Evolutionary conservation across 2,329 filamentous ascomycete species (phyloP).

Genomic region (Hawksworthiomyces lignivorus): DNA sequence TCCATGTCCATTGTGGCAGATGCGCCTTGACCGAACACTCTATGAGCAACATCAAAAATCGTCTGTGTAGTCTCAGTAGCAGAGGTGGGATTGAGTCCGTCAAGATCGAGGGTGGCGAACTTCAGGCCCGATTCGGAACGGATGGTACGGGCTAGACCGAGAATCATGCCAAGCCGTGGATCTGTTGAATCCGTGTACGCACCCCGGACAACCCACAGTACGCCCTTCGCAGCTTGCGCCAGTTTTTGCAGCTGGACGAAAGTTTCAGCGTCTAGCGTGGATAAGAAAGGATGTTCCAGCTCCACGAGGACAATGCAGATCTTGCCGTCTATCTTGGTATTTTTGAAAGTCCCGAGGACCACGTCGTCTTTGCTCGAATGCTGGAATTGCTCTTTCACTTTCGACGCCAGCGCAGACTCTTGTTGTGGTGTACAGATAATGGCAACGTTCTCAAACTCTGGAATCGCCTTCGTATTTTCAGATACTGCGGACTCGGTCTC

Average conservation of each 20-base stretch:
- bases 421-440: conserved; percentile 3
- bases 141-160: conserved; percentile 26
- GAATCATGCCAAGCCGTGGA: conserved; percentile 26
- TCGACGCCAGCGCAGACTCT: conserved; percentile 5
- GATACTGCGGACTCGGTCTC: neutral
- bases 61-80: conserved; percentile 6
- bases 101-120: conserved; percentile 26
- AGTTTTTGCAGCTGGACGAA: conserved; percentile 18
- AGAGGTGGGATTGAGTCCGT: conserved; percentile 16
- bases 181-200: conserved; percentile 25
- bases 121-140: conserved; percentile 21
- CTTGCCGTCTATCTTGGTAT: conserved; percentile 9
- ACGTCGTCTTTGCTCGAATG: neutral
- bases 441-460: conserved; percentile 6
- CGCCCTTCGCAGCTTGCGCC: conserved; percentile 18
- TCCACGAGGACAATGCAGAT: conserved; percentile 20
- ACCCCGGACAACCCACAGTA: conserved; percentile 29
- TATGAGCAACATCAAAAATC: conserved; percentile 3
- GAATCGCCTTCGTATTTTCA: neutral
- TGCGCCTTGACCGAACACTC: conserved; percentile 5
- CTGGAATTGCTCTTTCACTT: conserved; percentile 11
- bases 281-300: conserved; percentile 16
- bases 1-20: conserved; percentile 7
- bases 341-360: conserved; percentile 11
- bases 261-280: conserved; percentile 7